Conservation (phyloP, 1,284 basidiomycete species). For the Volvariella surrecta region DNA sequence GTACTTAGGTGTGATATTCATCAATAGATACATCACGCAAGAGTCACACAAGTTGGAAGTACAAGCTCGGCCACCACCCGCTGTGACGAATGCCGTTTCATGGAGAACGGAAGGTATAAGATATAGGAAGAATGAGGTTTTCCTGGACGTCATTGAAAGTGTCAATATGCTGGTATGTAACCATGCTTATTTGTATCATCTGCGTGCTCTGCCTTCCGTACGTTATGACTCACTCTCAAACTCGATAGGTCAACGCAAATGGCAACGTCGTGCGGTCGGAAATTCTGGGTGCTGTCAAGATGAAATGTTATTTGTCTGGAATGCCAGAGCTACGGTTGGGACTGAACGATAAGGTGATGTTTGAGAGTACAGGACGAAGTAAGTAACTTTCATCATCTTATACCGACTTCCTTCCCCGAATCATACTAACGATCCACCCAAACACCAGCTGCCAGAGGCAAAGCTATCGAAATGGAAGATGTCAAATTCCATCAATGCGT, state of each 20-base stretch:
- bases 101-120: conserved; percentile 98
- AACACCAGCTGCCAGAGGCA: conserved; percentile 78
- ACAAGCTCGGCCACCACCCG: conserved; percentile 94
- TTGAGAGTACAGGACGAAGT: conserved; percentile 95
- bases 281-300: conserved; percentile 96
- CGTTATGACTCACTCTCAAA: too few species aligned
- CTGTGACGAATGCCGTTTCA: conserved; percentile 97
- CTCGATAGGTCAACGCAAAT: conserved; percentile 94
- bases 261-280: conserved; percentile 97
- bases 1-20: background rate
- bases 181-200: too few species aligned
- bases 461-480: conserved; percentile 99
- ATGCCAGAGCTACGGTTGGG: conserved; percentile 98
- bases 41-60: conserved; percentile 98
- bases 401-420: background rate
- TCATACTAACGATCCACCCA: conserved; percentile 1
- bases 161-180: conserved; percentile 88
- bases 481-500: conserved; percentile 99
- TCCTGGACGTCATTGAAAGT: conserved; percentile 96
- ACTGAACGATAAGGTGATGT: conserved; percentile 99
- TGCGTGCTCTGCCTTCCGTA: conserved; percentile 1
- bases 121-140: conserved; percentile 99
- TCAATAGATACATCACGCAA: conserved; percentile 90
- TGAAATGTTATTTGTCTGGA: conserved; percentile 98
- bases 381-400: conserved; percentile 25